These are phyloP conservation scores for Umbelopsis sp. DNA, from an alignment of 371 early-diverging fungal genomes.

Conservation along the genomic window DNA sequence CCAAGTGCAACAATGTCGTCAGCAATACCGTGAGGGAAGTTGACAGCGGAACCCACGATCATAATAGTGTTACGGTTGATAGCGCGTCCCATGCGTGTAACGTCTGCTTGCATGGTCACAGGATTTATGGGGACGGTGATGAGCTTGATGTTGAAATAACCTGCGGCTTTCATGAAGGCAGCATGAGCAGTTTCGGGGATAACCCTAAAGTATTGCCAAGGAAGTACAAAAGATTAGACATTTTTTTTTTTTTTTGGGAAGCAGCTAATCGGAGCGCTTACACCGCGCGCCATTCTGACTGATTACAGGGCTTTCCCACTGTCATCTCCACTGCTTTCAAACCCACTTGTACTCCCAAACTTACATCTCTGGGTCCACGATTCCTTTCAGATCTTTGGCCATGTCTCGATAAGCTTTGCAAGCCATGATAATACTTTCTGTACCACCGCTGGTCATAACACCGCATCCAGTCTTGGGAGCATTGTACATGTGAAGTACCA, in stretches of 20 bases:
- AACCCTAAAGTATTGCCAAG: conserved; percentile 53
- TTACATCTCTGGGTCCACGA: conserved; percentile 91
- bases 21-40: conserved; percentile 93
- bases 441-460: conserved; percentile 93
- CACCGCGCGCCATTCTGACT: too few species aligned
- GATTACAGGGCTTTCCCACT: not conserved
- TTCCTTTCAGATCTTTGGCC: conserved; percentile 72
- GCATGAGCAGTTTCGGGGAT: conserved; percentile 92
- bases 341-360: conserved; percentile 12
- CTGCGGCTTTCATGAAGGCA: conserved; percentile 94
- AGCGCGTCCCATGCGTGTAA: conserved; percentile 72
- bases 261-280: too few species aligned
- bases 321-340: too few species aligned
- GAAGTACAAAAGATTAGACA: not conserved
- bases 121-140: conserved; percentile 84
- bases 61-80: conserved; percentile 92
- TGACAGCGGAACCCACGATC: conserved; percentile 91
- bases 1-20: conserved; percentile 89
- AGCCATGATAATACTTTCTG: conserved; percentile 94
- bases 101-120: conserved; percentile 76
- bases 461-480: conserved; percentile 77
- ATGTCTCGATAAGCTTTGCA: conserved; percentile 87
- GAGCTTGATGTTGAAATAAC: conserved; percentile 88
- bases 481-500: conserved; percentile 88
- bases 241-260: too few species aligned